Evolutionary conservation across 2,329 filamentous ascomycete species (phyloP), one percentile per base, ranked within the genome.

Genomic region (Colletotrichum sp.): DNA sequence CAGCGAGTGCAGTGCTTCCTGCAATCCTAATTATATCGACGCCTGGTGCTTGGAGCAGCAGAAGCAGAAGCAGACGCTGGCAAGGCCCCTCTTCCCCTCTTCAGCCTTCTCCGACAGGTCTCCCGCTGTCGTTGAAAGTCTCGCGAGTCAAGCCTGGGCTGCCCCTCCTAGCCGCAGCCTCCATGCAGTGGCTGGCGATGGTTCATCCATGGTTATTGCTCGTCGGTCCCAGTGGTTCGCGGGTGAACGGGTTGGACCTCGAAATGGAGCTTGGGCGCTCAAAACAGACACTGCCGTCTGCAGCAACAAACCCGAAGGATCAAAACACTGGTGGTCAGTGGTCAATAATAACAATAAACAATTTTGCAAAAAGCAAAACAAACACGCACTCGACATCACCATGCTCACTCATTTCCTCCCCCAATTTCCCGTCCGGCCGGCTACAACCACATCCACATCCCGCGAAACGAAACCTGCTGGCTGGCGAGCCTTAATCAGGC

Each of bases 1-100:
- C 44, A 52, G 11, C n/a, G 44, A 52, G 44, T 52, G 44, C 44
- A 52, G 9, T 52, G 44, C 44, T 61, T 61, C 27, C 27, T 61
- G 57, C 57, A 32, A 61, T 61, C 29, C 16, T 30, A 30, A 30
- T 32, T 61, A 30, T 30, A 30, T 29, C 57, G 6, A 61, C 57
- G 27, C 57, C 27, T 25, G 25, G 25, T 25, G 25, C 25, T 62
- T 52, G 44, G 44, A 52, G 66, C 66, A 62, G 19, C 30, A 69
- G 34, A n/a, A 62, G 19, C 30, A 69, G 34, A n/a, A n/a, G 22
- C 62, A 32, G 32, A 62, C 13, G 62, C 34, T 32, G 61, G 30
- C 63, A 68, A 72, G 63, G 63, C 63, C 70, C 70, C 63, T 69
- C 63, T 74, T 64, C 71, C 59, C 66, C 65, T 74, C 71, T 74